These are phyloP conservation scores for Larix kaempferi DNA, from an alignment of 75 land plant species.

Conservation along the genomic window DNA sequence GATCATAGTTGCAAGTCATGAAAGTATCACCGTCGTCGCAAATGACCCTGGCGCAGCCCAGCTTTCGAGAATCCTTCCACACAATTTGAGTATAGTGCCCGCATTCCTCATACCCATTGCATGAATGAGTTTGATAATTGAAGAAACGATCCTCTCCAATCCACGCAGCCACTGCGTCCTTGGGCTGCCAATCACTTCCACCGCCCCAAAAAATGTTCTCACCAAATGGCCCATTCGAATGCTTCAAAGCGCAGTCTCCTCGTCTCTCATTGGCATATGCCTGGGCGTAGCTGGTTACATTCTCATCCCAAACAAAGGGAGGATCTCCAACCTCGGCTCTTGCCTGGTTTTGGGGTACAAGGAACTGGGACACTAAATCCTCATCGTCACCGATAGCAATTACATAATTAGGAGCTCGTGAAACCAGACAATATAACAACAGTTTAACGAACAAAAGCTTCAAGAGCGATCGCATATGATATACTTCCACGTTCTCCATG, in stretches of 20 bases:
- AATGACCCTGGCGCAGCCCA: conserved; percentile 25
- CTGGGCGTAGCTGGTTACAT: conserved; percentile 20
- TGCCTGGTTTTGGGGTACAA: conserved; percentile 16
- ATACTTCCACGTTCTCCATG: no score
- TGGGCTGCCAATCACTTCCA: conserved; percentile 11
- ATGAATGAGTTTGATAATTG: conserved; percentile 7
- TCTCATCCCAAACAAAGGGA: conserved; percentile 17
- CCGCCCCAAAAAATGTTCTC: conserved; percentile 23
- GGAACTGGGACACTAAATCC: no score
- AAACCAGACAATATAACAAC: no score
- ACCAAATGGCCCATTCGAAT: conserved; percentile 25
- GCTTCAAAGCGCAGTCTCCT: conserved; percentile 21
- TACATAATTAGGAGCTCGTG: no score
- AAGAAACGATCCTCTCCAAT: conserved; percentile 16
- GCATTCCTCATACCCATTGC: conserved; percentile 11
- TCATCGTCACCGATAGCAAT: no score
- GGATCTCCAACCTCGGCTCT: conserved; percentile 15
- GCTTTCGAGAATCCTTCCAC: conserved; percentile 5
- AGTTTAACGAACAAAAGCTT: no score
- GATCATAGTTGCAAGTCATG: conserved; percentile 37
- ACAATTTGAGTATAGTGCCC: conserved; percentile 35
- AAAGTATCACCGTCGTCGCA: conserved; percentile 20
- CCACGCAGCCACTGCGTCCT: conserved; percentile 21
- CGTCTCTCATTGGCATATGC: conserved; percentile 17
- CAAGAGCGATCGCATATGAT: no score